Evolutionary conservation across 129 eudicot species (phyloP), one percentile per base, ranked within the genome.

Genomic region (Centella asiatica): DNA sequence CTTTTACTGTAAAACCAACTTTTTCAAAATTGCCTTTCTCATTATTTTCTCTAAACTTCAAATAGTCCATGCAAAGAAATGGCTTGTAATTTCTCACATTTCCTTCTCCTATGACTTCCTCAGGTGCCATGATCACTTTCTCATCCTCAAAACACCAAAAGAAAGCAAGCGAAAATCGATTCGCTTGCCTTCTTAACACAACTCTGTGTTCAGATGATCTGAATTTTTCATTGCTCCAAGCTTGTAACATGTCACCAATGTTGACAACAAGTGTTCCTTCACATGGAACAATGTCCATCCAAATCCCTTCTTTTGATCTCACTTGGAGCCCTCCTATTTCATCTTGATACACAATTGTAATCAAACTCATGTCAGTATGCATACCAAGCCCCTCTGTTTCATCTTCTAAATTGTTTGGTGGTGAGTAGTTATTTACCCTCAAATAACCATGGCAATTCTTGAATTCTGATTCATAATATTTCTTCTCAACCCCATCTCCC

Each of bases 301-400:
- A 90, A 22, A 74, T 70, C 0, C 85, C 90, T 22, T 81, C 79
- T 36, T 75, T 82, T 1, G 94, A 83, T 72, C 87, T 81, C 48
- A 90, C 95, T 72, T 90, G 97, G 50, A 90, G 97, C 63, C 97
- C 95, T 0, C 95, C 95, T 4, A 60, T 62, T 28, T 81, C 85
- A 26, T 90, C 97, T 49, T 84, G 95, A 67, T 83, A 83, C 25
- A 90, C 87, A 15, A 86, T 81, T 4, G 97, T 90, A 40, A 86
- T 32, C 44, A 95, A 90, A 69, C 97, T 83, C 97, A 90, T 90
- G 55, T 90, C 97, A 4, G 97, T 86, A 70, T 90, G 95, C 95
- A 80, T 83, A 20, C 97, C 95, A 0, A 90, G 97, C 49, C 97
- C 97, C 56, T 86, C 95, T 18, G 81, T 76, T 61, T 74, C 85